These are phyloP conservation scores for Podosphaera leucotricha DNA, from an alignment of 2,329 filamentous ascomycete species.

Conservation along the genomic window DNA sequence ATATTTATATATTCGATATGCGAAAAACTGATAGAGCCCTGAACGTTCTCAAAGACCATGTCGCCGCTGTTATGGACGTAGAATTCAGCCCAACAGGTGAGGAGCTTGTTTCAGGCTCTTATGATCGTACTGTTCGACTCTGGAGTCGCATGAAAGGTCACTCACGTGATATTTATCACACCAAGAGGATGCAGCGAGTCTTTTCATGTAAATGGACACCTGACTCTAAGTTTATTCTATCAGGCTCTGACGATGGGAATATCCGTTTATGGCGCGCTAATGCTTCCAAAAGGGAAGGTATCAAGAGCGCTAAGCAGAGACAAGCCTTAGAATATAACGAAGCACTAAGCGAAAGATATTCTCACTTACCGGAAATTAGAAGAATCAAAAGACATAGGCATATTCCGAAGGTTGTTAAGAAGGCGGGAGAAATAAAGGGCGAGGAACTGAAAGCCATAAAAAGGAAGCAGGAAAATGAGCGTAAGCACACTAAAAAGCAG, in stretches of 20 bases:
- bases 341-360: slow-evolving; percentile 58
- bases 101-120: slow-evolving; percentile 75
- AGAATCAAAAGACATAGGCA: slow-evolving; percentile 82
- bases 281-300: slow-evolving; percentile 58
- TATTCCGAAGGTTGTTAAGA: slow-evolving; percentile 81
- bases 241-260: slow-evolving; percentile 85
- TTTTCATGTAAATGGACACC: slow-evolving; percentile 69
- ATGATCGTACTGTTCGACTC: slow-evolving; percentile 67
- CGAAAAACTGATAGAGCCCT: slow-evolving; percentile 68
- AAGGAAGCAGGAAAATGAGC: slow-evolving; percentile 78
- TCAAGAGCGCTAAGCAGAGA: slow-evolving; percentile 66
- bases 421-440: slow-evolving; percentile 80
- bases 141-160: slow-evolving; percentile 65
- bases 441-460: slow-evolving; percentile 77
- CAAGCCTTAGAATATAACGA: slow-evolving; percentile 84
- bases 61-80: slow-evolving; percentile 82
- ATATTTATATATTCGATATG: slow-evolving; percentile 55
- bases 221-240: slow-evolving; percentile 73
- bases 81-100: slow-evolving; percentile 89
- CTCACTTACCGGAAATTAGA: slow-evolving; percentile 88
- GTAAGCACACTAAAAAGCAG: slow-evolving; percentile 73
- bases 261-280: slow-evolving; percentile 72
- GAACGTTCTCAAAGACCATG: slow-evolving; percentile 77
- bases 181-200: slow-evolving; percentile 90
- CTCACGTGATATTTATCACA: slow-evolving; percentile 86